Percentiles rank a stretch among this genome's conserved stretches.
These are phyloP conservation scores for Carex kokanica DNA, from an alignment of 176 grass and related monocot species.

Conservation along the genomic window DNA sequence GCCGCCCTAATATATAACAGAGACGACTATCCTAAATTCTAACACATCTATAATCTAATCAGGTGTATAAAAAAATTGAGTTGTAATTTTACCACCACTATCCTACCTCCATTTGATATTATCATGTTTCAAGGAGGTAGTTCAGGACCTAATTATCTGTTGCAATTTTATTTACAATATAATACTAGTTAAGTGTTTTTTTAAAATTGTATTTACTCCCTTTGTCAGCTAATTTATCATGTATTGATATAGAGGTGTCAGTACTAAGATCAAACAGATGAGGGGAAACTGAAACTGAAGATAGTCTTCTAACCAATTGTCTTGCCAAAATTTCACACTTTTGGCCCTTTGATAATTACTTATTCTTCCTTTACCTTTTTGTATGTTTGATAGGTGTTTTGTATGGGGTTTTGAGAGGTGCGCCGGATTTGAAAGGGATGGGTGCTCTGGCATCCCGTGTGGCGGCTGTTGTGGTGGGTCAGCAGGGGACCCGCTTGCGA, in stretches of 20 bases:
- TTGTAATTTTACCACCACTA: background rate
- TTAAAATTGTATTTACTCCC: background rate
- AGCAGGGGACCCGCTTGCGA: conserved; percentile 75
- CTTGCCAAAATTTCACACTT: background rate
- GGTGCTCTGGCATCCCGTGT: conserved; percentile 66
- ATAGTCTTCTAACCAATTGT: background rate
- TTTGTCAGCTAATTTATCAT: background rate
- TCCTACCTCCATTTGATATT: background rate
- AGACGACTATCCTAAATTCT: background rate
- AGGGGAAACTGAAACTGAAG: background rate
- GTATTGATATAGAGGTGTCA: background rate
- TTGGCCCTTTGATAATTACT: background rate
- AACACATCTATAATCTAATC: background rate
- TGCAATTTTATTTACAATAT: background rate
- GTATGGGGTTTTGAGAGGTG: conserved; percentile 72
- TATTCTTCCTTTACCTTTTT: background rate
- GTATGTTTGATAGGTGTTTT: conserved; percentile 37
- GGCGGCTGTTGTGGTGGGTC: conserved; percentile 68
- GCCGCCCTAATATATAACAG: background rate
- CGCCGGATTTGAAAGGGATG: conserved; percentile 72
- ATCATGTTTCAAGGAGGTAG: background rate
- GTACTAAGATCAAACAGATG: background rate
- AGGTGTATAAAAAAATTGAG: background rate
- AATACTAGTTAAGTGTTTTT: background rate
- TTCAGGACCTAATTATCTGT: background rate